These are phyloP conservation scores for Lathyrus sativus DNA, from an alignment of 306 rosid genomes.

Conservation along the genomic window DNA sequence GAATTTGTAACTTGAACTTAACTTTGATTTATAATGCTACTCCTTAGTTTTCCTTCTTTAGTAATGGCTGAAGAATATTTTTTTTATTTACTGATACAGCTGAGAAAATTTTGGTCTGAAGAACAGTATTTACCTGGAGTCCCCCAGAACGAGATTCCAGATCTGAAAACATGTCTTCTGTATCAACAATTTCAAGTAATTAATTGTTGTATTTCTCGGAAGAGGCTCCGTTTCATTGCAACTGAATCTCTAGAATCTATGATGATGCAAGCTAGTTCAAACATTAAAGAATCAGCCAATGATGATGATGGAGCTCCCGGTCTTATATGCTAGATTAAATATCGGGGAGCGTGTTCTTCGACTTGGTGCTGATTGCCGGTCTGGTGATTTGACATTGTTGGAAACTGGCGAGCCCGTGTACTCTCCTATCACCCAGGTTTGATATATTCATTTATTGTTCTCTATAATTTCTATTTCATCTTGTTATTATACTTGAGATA, in stretches of 20 bases:
- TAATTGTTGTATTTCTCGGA: slow-evolving; percentile 90
- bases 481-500: slow-evolving; percentile 35
- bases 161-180: slow-evolving; percentile 82
- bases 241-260: slow-evolving; percentile 70
- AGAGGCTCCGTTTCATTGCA: slow-evolving; percentile 69
- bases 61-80: slow-evolving; percentile 29
- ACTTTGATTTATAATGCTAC: slow-evolving; percentile 18
- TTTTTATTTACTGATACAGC: slow-evolving; percentile 54
- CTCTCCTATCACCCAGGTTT: slow-evolving; percentile 90
- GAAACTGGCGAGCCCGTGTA: slow-evolving; percentile 97
- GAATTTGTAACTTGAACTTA: slow-evolving; percentile 19
- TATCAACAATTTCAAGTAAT: slow-evolving; percentile 89
- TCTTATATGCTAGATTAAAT: slow-evolving; percentile 69
- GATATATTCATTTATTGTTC: slow-evolving; percentile 39
- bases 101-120: slow-evolving; percentile 79
- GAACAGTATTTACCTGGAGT: slow-evolving; percentile 69
- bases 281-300: slow-evolving; percentile 46
- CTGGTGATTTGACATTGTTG: slow-evolving; percentile 70
- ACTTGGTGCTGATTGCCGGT: slow-evolving; percentile 70
- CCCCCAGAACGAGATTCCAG: slow-evolving; percentile 83
- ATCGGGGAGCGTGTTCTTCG: slow-evolving; percentile 88
- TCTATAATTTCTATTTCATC: slow-evolving; percentile 18
- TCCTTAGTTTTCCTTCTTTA: slow-evolving; percentile 30
- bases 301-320: slow-evolving; percentile 42
- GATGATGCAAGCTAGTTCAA: slow-evolving; percentile 63